Evolutionary conservation across 176 grass and related monocot genomes (phyloP), one percentile per base, ranked within the genome.

Genomic region (Paspalum notatum): DNA sequence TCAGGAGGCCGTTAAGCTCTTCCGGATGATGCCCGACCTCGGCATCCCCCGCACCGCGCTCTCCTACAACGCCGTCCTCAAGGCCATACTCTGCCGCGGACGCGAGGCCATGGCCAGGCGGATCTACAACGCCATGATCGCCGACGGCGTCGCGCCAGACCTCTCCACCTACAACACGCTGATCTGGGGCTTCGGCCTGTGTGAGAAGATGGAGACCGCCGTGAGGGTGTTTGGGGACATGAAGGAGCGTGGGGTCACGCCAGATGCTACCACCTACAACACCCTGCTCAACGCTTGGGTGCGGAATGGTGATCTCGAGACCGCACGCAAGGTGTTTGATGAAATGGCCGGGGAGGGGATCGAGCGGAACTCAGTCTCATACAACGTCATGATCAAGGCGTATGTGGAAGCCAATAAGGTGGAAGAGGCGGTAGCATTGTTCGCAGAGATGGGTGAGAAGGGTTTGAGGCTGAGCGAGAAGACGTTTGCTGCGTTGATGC

Each of bases 321-420:
- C 86, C 41, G 96, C 96, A 12, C 71, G 86, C 12, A 98, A 93
- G 86, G 60, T 93, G 88, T 91, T 98, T 1, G 92, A 89, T 12
- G 96, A 95, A 88, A 95, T 98, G 82, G 6, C 43, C 0, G 68
- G 21, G 0, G 82, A 76, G 40, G 90, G 86, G 53, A 82, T 93
- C 41, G 42, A 79, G 7, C 79, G 82, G 20, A 98, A 98, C 75
- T 86, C 81, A 0, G 63, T 95, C 13, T 85, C 92, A 0, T 98
- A 93, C 76, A 98, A 98, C 61, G 84, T 95, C 64, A 95, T 98
- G 92, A 98, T 98, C 65, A 98, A 89, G 80, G 96, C 92, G 5
- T 95, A 93, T 20, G 86, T 93, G 4, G 86, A 77, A 2, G 88
- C 66, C 5, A 65, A 83, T 1, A 91, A 61, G 84, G 84, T 88